These are phyloP conservation scores for Arxiozyma slooffiae DNA, from an alignment of 1,139 yeast species.

Conservation along the genomic window DNA sequence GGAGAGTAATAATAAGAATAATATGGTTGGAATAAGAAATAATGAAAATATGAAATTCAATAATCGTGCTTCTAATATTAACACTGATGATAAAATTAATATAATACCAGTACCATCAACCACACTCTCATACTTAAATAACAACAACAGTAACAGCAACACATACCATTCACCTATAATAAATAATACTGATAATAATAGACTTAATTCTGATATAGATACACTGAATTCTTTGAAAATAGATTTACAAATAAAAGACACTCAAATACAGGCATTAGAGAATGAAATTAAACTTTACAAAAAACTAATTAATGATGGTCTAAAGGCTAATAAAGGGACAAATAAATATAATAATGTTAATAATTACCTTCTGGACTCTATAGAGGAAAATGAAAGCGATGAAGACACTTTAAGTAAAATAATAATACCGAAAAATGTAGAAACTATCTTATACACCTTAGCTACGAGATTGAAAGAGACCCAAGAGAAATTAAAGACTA, in stretches of 20 bases:
- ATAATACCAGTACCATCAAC: not conserved
- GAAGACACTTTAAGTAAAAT: not conserved
- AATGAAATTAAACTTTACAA: constrained; percentile 31
- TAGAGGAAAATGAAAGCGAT: not conserved
- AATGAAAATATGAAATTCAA: not conserved
- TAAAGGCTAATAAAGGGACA: not conserved
- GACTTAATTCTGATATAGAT: not conserved
- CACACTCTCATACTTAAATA: not conserved
- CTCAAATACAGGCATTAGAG: constrained; percentile 34
- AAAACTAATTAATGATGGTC: constrained; percentile 9
- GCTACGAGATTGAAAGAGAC: constrained; percentile 38
- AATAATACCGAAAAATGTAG: constrained; percentile 16
- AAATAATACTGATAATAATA: not conserved
- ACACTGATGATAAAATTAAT: not conserved
- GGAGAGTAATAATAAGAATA: constrained; percentile 6
- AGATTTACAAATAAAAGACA: constrained; percentile 32
- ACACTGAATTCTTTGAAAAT: not conserved
- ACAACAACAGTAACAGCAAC: not conserved
- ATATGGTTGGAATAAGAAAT: not conserved
- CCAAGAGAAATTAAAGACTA: constrained; percentile 47
- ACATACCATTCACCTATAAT: not conserved
- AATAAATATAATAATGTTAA: constrained; percentile 6
- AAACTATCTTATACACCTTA: constrained; percentile 32
- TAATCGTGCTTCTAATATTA: not conserved
- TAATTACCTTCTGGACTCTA: not conserved